Conservation (phyloP, 257 asterid genomes). For the Agastache rugosa region DNA sequence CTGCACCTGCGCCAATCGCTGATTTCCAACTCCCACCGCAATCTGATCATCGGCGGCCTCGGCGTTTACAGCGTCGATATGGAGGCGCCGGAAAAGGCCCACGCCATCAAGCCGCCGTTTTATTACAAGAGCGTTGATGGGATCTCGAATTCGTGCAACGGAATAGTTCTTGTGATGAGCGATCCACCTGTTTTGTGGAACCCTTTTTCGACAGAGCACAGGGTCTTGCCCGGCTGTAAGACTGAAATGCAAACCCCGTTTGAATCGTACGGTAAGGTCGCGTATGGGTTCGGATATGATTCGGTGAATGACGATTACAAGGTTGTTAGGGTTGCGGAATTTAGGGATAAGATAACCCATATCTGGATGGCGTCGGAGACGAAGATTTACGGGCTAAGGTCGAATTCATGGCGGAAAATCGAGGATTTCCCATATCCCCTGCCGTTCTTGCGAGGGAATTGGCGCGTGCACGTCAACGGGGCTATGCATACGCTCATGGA, state of each 20-base stretch:
- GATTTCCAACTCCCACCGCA: conserved; percentile 35
- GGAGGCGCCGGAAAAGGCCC: conserved; percentile 41
- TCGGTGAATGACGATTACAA: conserved; percentile 55
- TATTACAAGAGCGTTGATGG: conserved; percentile 46
- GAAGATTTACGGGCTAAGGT: conserved; percentile 47
- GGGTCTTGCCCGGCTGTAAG: conserved; percentile 41
- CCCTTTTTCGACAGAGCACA: conserved; percentile 52
- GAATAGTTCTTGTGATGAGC: conserved; percentile 49
- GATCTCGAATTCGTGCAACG: conserved; percentile 55
- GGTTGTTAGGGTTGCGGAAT: conserved; percentile 55
- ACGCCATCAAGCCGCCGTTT: conserved; percentile 46
- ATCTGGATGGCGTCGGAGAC: conserved; percentile 47
- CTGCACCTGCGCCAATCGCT: conserved; percentile 45
- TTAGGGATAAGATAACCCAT: conserved; percentile 40
- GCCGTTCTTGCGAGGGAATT: conserved; percentile 46
- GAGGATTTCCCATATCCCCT: conserved; percentile 48
- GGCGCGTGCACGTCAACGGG: conserved; percentile 55
- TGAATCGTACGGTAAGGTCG: conserved; percentile 36
- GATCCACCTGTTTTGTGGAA: conserved; percentile 60
- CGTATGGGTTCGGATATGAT: conserved; percentile 64
- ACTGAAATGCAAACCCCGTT: conserved; percentile 31
- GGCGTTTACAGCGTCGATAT: conserved; percentile 46
- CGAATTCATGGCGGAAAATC: conserved; percentile 53
- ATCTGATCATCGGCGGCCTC: conserved; percentile 47
- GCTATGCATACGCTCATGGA: conserved; percentile 49